phyloP scores from a whole-genome alignment of 2,329 filamentous ascomycete genomes.

The Aspergillus fijiensis region DNA sequence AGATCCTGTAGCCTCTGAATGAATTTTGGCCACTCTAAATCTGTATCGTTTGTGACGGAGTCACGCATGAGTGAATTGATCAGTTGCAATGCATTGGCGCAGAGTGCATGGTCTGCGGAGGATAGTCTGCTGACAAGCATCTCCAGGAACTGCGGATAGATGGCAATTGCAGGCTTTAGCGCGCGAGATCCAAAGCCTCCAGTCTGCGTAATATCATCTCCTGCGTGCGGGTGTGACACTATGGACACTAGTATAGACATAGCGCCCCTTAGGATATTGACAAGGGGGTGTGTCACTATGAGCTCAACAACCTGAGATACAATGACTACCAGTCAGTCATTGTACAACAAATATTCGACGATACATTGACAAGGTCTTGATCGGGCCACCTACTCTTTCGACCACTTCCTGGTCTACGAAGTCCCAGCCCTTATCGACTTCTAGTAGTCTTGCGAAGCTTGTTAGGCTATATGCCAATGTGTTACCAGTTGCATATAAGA shows the following conservation, averaged over 20 bases:
- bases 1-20: conserved; percentile 92
- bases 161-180: conserved; percentile 84
- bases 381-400: conserved; percentile 54
- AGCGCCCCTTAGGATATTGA: conserved; percentile 94
- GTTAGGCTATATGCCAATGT: conserved; percentile 94
- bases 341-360: not conserved
- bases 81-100: conserved; percentile 90
- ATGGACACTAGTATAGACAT: conserved; percentile 96
- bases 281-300: conserved; percentile 89
- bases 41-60: conserved; percentile 72
- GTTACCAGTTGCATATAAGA: conserved; percentile 84
- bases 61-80: conserved; percentile 95
- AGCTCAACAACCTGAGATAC: conserved; percentile 72
- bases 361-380: not conserved
- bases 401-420: conserved; percentile 54
- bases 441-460: conserved; percentile 79
- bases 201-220: conserved; percentile 52
- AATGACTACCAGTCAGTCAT: conserved; percentile 7
- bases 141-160: conserved; percentile 91
- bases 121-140: conserved; percentile 89
- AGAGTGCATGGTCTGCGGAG: conserved; percentile 91
- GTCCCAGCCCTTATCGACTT: conserved; percentile 98
- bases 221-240: conserved; percentile 76
- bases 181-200: conserved; percentile 83
- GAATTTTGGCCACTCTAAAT: conserved; percentile 90